Conservation (phyloP, 768 basidiomycete species). For the Lenzites betulinus region DNA sequence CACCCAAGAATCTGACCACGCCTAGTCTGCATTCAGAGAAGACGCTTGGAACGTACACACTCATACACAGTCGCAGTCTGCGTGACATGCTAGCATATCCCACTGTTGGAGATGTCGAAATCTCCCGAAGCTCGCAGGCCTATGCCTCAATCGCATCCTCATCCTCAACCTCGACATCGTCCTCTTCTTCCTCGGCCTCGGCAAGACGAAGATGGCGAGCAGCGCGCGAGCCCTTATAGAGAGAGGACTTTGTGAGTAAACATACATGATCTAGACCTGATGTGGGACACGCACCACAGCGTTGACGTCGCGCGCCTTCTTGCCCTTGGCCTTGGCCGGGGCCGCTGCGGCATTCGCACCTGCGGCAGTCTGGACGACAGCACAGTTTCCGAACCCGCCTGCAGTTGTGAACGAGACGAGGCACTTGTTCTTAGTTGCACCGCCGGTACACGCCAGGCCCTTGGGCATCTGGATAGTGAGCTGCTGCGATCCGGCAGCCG, state of each 20-base stretch:
- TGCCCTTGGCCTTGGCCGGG: background rate
- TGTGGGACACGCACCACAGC: constrained; percentile 3
- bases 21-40: too few relatives aligned
- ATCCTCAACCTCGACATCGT: background rate
- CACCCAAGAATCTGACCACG: too few relatives aligned
- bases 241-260: too few relatives aligned
- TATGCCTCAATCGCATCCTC: background rate
- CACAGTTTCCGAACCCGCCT: constrained; percentile 57
- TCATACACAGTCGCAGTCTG: constrained; percentile 7
- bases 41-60: background rate
- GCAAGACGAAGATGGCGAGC: constrained; percentile 4
- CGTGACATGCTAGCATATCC: background rate
- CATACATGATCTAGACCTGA: too few relatives aligned
- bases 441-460: constrained; percentile 54
- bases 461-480: constrained; percentile 49
- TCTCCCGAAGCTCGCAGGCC: background rate
- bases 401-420: constrained; percentile 52
- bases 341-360: background rate
- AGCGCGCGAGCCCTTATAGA: constrained; percentile 1
- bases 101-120: background rate
- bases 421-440: constrained; percentile 45
- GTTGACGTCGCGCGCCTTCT: constrained; percentile 5
- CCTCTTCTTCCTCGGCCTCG: background rate
- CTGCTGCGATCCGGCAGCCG: constrained; percentile 38
- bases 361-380: constrained; percentile 43